Evolutionary conservation across 441 rosid species (phyloP).

Genomic region (Populus hybrid): DNA sequence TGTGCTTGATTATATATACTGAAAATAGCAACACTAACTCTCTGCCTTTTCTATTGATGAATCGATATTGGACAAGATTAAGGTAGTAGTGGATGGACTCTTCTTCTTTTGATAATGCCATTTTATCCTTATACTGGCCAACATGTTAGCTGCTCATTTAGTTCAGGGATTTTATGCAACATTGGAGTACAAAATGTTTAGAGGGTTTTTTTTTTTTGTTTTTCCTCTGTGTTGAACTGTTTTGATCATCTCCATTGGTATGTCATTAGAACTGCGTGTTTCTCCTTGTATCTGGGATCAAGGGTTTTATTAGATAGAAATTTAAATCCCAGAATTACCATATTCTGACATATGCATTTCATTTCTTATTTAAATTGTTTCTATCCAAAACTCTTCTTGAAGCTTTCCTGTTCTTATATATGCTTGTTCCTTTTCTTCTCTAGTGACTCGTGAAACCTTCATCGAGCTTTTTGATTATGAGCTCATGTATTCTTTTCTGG

Average conservation of each 20-base stretch:
- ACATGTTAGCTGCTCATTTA: not conserved
- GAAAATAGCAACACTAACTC: too few species aligned
- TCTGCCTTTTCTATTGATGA: not conserved
- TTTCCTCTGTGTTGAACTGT: not conserved
- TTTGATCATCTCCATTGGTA: not conserved
- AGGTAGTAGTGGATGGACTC: not conserved
- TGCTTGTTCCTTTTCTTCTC: not conserved
- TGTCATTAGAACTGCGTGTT: not conserved
- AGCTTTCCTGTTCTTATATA: not conserved
- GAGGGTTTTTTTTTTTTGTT: not conserved
- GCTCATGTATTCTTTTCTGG: constrained; percentile 23
- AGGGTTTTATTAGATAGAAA: not conserved
- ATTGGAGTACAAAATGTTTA: not conserved
- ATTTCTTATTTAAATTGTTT: too few species aligned
- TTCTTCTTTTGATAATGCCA: not conserved
- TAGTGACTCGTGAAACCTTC: constrained; percentile 7
- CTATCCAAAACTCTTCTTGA: too few species aligned
- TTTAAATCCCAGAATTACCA: too few species aligned
- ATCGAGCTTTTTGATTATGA: constrained; percentile 17
- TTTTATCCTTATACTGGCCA: not conserved
- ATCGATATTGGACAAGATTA: not conserved
- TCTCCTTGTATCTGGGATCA: not conserved
- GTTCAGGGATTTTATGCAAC: not conserved
- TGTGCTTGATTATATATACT: too few species aligned
- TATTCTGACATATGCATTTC: too few species aligned